Evolutionary conservation across 2,329 filamentous ascomycete genomes (phyloP), one percentile per base, ranked within the genome.

Genomic region (Apiospora koreana): DNA sequence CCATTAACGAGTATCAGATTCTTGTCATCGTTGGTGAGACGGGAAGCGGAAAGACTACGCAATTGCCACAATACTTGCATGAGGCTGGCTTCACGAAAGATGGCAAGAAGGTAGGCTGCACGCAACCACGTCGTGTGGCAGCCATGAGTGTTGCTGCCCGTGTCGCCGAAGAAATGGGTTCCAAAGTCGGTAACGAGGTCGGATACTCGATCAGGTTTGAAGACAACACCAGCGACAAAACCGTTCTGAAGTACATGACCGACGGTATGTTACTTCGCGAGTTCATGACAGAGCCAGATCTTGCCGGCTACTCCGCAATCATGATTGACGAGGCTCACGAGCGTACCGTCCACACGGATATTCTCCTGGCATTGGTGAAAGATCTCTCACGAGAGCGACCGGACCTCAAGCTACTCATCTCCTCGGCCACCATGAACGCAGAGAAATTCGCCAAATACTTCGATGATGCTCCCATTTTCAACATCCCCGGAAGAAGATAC

Each of bases 281-380:
- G 79, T 93, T 98, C 74, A 89, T 98, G 83, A 95, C 94, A 0
- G 94, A 97, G 76, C 95, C 95, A 0, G 91, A 95, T 74, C 84
- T 98, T 7, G 88, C 90, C 1, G 90, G 90, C 21, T 98, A 98
- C 76, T 93, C 93, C 6, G 93, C 92, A 16, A 83, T 99, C 73
- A 98, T 99, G 92, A 95, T 99, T 70, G 96, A 99, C 79, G 96
- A 99, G 80, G 96, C 96, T 0, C 96, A 99, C 87, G 96, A 99
- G 80, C 88, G 96, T 74, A 97, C 94, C 0, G 88, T 98, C 0
- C 91, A 94, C 68, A 97, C 95, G 0, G 96, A 99, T 80, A 95
- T 99, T 70, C 82, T 98, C 9, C 88, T 97, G 71, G 94, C 93
- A 14, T 82, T 99, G 43, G 87, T 97, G 70, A 98, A 98, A 77